Base-by-base conservation (phyloP, 2,329 filamentous ascomycete genomes). In the Trichoderma aggressivum region DNA sequence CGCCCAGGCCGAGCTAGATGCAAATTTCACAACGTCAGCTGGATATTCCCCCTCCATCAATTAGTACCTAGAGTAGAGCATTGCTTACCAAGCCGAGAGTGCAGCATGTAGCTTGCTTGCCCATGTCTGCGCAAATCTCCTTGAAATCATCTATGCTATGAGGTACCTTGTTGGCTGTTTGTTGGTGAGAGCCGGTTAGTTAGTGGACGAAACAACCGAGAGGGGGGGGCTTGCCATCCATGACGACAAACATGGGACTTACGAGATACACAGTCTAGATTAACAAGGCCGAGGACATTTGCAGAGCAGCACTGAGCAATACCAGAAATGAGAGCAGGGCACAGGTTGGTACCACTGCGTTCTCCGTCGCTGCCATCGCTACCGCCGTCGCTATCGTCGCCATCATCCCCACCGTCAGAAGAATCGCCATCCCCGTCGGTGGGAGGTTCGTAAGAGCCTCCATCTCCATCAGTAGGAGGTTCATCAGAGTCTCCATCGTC, bases 51-150 rank as follows among this genome's bases (percentile, higher is more conserved):
- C 7, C n/a, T n/a, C n/a, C n/a, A n/a, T n/a, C n/a, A n/a, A 43
- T 43, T 7, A 18, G 8, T 43, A 43, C n/a, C n/a, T n/a, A n/a
- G n/a, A 16, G 18, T 8, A 58, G 21, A n/a, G 16, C 24, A 7
- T 28, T 18, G 69, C 72, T 72, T n/a, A 73, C 72, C 21, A 73
- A 7, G 1, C 65, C 65, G 21, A 73, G 2, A 14, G n/a, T 47
- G 39, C 72, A 73, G 59, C 72, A 73, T 3, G 50, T n/a, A 8
- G 72, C 26, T 2, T 32, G 1, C 21, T 10, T 10, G 21, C 60
- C 72, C 7, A 16, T 32, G 12, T 6, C 1, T 10, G 18, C 0
- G 70, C 70, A 73, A 24, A 70, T 62, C 0, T 5, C 11, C 0
- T 59, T 10, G 39, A 72, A 70, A n/a, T 14, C 7, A 0, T 21